Conservation (phyloP, 2,329 filamentous ascomycete genomes). For the Capronia epimyces region DNA sequence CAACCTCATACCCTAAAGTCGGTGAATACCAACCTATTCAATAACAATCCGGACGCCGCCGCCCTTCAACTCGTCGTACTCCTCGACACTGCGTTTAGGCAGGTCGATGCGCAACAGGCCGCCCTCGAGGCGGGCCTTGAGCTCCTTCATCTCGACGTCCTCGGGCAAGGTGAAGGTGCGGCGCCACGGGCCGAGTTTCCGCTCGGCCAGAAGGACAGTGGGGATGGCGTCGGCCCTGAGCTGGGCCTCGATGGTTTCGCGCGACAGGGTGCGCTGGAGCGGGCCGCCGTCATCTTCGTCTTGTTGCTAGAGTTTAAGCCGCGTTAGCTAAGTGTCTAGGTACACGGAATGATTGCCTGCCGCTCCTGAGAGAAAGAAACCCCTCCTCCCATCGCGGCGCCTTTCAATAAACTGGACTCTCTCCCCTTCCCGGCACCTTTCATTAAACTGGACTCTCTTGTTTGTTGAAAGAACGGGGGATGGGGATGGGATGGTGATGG, state of each 20-base stretch:
- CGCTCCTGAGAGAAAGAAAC: too few relatives aligned
- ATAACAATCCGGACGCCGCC: slow-evolving; percentile 22
- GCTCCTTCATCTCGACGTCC: slow-evolving; percentile 24
- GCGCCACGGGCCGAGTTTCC: slow-evolving; percentile 21
- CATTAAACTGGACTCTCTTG: too few relatives aligned
- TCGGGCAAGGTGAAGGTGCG: slow-evolving; percentile 25
- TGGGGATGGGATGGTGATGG: too few relatives aligned
- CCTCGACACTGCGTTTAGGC: slow-evolving; percentile 24
- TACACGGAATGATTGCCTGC: too few relatives aligned
- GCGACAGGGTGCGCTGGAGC: slow-evolving; percentile 16
- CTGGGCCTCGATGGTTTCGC: slow-evolving; percentile 22
- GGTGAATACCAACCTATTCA: too few relatives aligned
- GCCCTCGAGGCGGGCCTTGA: slow-evolving; percentile 22
- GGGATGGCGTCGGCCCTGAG: slow-evolving; percentile 15
- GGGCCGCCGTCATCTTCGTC: slow-evolving; percentile 18
- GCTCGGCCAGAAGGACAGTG: slow-evolving; percentile 21
- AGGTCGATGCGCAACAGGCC: slow-evolving; percentile 22
- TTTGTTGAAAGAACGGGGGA: too few relatives aligned
- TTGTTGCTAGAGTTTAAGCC: background rate
- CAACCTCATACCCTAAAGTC: too few relatives aligned
- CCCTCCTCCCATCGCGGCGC: too few relatives aligned
- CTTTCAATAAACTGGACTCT: too few relatives aligned
- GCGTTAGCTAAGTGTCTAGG: too few relatives aligned
- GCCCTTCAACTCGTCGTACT: slow-evolving; percentile 9
- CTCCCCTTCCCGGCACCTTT: too few relatives aligned